phyloP scores from a whole-genome alignment of 2,329 filamentous ascomycete genomes.

The Neonectria punicea region DNA sequence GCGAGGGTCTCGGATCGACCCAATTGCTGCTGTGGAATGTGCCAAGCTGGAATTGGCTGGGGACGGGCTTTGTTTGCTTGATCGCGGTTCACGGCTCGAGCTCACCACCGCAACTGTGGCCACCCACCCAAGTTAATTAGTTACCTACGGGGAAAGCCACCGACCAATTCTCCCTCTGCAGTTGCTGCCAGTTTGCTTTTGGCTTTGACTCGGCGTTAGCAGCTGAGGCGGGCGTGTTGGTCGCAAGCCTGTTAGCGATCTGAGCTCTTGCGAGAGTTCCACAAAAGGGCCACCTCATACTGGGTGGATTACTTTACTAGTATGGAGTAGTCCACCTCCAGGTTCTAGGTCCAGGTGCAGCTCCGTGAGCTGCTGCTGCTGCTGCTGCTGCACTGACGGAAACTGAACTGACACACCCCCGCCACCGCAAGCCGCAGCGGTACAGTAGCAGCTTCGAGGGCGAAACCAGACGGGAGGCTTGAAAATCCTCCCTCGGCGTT shows the following conservation, averaged over 20 bases:
- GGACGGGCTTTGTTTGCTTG: slow-evolving; percentile 37
- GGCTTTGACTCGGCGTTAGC: slow-evolving; percentile 3
- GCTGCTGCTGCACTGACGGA: slow-evolving; percentile 34
- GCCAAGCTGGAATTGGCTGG: slow-evolving; percentile 26
- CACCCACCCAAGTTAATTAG: too few relatives aligned
- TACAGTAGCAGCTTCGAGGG: slow-evolving; percentile 3
- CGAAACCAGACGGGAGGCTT: slow-evolving; percentile 30
- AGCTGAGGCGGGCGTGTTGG: slow-evolving; percentile 35
- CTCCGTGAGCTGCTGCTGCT: slow-evolving; percentile 38
- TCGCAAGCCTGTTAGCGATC: slow-evolving; percentile 33
- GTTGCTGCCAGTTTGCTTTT: slow-evolving; percentile 1
- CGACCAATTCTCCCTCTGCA: slow-evolving; percentile 1
- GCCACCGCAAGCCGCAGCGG: slow-evolving; percentile 4
- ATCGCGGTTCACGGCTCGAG: slow-evolving; percentile 24
- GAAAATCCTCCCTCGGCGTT: slow-evolving; percentile 30
- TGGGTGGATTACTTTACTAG: not conserved
- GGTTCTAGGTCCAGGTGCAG: slow-evolving; percentile 31
- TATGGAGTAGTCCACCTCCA: slow-evolving; percentile 4
- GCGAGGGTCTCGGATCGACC: slow-evolving; percentile 14
- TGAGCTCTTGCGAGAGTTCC: slow-evolving; percentile 19
- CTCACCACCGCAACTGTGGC: not conserved
- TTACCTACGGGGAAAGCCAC: not conserved
- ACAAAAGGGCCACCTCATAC: slow-evolving; percentile 12
- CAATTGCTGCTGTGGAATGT: slow-evolving; percentile 39
- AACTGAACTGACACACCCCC: slow-evolving; percentile 26